Evolutionary conservation across 495 filamentous ascomycete genomes (phyloP).

Genomic region (Aspergillus conjunctus): DNA sequence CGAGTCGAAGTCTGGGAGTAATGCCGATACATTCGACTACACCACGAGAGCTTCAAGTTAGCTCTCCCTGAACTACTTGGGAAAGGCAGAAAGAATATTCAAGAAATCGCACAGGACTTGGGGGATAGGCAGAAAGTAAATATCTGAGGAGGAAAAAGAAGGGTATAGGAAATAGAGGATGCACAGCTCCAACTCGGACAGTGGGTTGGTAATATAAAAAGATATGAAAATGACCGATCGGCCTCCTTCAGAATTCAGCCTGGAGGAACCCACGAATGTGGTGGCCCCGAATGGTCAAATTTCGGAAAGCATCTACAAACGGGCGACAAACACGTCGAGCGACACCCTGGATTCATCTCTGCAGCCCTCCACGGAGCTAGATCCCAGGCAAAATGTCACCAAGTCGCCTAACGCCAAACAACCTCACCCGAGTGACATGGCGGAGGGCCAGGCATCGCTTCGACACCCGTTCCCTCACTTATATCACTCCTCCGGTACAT

Average conservation of each 20-base stretch:
- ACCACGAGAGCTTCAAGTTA: constrained; percentile 31
- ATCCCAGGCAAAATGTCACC: constrained; percentile 27
- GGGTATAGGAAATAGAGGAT: constrained; percentile 23
- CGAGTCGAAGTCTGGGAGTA: constrained; percentile 33
- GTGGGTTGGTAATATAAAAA: constrained; percentile 20
- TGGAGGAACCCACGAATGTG: constrained; percentile 35
- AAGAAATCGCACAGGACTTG: background rate
- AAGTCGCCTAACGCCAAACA: constrained; percentile 37
- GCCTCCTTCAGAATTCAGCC: constrained; percentile 34
- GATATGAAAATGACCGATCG: constrained; percentile 41
- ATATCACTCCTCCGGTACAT: constrained; percentile 38
- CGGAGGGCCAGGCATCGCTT: constrained; percentile 39
- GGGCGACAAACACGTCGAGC: constrained; percentile 25
- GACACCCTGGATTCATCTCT: constrained; percentile 30
- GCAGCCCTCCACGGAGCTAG: constrained; percentile 29
- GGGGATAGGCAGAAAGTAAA: background rate
- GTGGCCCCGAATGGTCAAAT: constrained; percentile 33
- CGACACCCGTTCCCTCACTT: constrained; percentile 45
- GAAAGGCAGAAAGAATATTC: constrained; percentile 22
- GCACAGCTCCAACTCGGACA: constrained; percentile 21
- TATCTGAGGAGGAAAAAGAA: background rate
- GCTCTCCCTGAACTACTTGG: constrained; percentile 36
- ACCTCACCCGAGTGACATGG: constrained; percentile 27
- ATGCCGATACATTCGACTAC: constrained; percentile 42
- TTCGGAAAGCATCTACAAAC: constrained; percentile 27